phyloP scores from a whole-genome alignment of 106 monocot species.

The Allium cepa region DNA sequence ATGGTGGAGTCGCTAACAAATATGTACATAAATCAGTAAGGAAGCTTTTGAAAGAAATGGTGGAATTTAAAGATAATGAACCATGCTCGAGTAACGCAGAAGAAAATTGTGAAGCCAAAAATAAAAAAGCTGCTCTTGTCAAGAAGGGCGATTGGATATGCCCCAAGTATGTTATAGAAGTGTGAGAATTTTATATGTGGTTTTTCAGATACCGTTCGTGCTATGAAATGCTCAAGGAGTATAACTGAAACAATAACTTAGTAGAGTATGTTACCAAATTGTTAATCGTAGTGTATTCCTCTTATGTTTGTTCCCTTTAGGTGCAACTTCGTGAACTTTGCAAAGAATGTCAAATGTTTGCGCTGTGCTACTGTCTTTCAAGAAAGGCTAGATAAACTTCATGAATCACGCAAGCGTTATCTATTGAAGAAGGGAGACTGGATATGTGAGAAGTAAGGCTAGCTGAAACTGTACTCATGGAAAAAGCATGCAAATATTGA shows the following conservation, averaged over 20 bases:
- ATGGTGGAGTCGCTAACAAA: constrained; percentile 26
- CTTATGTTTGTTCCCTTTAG: constrained; percentile 18
- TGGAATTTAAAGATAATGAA: constrained; percentile 24
- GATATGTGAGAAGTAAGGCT: constrained; percentile 76
- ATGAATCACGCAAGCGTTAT: constrained; percentile 61
- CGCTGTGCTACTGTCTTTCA: constrained; percentile 55
- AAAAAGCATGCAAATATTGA: background rate
- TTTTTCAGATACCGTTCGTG: too few relatives aligned
- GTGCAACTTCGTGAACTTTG: constrained; percentile 86
- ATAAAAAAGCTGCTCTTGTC: constrained; percentile 19
- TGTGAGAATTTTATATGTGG: too few relatives aligned
- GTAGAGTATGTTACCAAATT: background rate
- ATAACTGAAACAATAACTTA: background rate
- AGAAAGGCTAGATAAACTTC: constrained; percentile 52
- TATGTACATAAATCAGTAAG: constrained; percentile 52
- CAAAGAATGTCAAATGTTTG: constrained; percentile 81
- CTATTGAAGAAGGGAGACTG: constrained; percentile 95
- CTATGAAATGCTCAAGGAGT: background rate
- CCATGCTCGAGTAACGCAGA: constrained; percentile 7
- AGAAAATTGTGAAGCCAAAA: constrained; percentile 17
- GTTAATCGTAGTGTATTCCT: background rate
- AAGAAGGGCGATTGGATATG: constrained; percentile 92
- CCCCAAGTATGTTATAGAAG: constrained; percentile 42
- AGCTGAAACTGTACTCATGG: background rate
- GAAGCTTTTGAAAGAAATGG: constrained; percentile 49